Evolutionary conservation across 2,329 filamentous ascomycete genomes (phyloP).

Genomic region (Metarhizium sp.): DNA sequence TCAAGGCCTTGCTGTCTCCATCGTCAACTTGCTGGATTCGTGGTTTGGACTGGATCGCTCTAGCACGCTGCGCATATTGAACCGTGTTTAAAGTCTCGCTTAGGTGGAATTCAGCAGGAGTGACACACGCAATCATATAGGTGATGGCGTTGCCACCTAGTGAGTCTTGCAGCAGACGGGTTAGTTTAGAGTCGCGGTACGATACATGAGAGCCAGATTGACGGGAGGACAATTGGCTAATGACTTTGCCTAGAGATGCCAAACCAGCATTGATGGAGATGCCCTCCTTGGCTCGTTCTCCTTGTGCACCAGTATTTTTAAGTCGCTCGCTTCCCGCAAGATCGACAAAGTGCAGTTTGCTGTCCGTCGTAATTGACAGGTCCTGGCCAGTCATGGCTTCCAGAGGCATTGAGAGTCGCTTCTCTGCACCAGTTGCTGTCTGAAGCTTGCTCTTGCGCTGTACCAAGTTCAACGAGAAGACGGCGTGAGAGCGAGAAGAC

Average conservation of each 20-base stretch:
- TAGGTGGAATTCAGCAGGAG: conserved; percentile 90
- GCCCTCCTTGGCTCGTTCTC: conserved; percentile 87
- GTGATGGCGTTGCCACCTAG: conserved; percentile 95
- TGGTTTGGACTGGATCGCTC: conserved; percentile 95
- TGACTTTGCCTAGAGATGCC: conserved; percentile 92
- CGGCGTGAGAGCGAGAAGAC: conserved; percentile 93
- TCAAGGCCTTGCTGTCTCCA: conserved; percentile 84
- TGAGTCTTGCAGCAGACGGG: conserved; percentile 89
- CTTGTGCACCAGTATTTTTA: conserved; percentile 94
- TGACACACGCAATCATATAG: conserved; percentile 99
- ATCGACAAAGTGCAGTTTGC: conserved; percentile 98
- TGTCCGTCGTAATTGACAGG: conserved; percentile 76
- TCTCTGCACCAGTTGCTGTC: conserved; percentile 54
- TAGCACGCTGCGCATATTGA: conserved; percentile 90
- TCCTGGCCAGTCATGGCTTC: conserved; percentile 63
- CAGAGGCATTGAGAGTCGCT: conserved; percentile 76
- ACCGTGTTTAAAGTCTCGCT: conserved; percentile 97
- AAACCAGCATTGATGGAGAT: conserved; percentile 97
- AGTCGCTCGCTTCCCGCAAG: conserved; percentile 90
- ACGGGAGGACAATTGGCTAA: conserved; percentile 90
- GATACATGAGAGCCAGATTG: conserved; percentile 85
- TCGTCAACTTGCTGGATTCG: conserved; percentile 92
- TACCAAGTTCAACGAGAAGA: conserved; percentile 90
- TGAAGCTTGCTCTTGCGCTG: conserved; percentile 62
- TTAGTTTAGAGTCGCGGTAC: conserved; percentile 96